Evolutionary conservation across 352 stramenopile species (phyloP).

Genomic region (Phytophthora pistaciae): DNA sequence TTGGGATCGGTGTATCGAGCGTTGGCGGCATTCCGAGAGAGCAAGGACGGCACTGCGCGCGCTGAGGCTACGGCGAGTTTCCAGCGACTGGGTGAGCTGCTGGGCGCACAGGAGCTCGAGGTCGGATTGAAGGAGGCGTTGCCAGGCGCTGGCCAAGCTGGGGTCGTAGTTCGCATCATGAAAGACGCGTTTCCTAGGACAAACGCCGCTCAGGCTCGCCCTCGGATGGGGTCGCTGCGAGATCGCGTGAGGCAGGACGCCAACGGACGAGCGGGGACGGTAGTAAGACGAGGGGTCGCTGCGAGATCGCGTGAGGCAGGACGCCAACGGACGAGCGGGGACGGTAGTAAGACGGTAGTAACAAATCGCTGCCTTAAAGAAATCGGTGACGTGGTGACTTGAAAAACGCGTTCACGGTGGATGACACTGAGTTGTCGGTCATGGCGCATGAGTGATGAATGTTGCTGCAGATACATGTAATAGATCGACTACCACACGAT

Average conservation of each 20-base stretch:
- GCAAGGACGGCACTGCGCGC: slow-evolving; percentile 60
- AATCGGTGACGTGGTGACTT: too few relatives aligned
- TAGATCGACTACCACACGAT: too few relatives aligned
- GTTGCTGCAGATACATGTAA: too few relatives aligned
- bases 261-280: slow-evolving; percentile 7
- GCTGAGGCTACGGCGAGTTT: slow-evolving; percentile 52
- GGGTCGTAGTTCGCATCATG: too few relatives aligned
- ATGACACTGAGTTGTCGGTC: too few relatives aligned
- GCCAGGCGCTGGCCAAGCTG: not conserved
- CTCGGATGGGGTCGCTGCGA: slow-evolving; percentile 41
- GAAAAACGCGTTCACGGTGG: too few relatives aligned
- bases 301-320: slow-evolving; percentile 43
- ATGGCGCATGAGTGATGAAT: too few relatives aligned
- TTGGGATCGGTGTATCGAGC: slow-evolving; percentile 43
- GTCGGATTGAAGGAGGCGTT: slow-evolving; percentile 43
- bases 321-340: slow-evolving; percentile 8
- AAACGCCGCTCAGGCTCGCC: not conserved
- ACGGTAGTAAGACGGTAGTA: slow-evolving; percentile 6
- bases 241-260: slow-evolving; percentile 39
- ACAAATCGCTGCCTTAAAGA: too few relatives aligned
- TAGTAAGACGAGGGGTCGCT: slow-evolving; percentile 35
- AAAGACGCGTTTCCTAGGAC: too few relatives aligned
- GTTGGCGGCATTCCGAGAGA: slow-evolving; percentile 52
- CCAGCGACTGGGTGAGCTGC: slow-evolving; percentile 44
- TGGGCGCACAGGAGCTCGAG: slow-evolving; percentile 46